Evolutionary conservation across 495 filamentous ascomycete genomes (phyloP).

Genomic region (Aspergillus bertholletiae): DNA sequence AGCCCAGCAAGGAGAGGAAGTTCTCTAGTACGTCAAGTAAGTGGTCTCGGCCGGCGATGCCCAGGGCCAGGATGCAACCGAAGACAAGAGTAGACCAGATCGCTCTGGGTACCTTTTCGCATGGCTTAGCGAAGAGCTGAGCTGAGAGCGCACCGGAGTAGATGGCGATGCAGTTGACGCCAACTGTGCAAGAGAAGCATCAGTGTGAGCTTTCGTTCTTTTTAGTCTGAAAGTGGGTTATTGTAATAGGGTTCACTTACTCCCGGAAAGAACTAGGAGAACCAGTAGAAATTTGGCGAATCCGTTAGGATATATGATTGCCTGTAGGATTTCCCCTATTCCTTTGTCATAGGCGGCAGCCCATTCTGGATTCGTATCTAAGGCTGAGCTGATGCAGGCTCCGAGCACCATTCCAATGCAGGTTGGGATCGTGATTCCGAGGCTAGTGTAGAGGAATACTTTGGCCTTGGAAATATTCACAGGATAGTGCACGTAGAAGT

Average conservation of each 20-base stretch:
- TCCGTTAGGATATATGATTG: constrained; percentile 50
- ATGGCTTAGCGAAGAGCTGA: constrained; percentile 39
- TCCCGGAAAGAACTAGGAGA: constrained; percentile 49
- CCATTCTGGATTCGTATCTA: constrained; percentile 47
- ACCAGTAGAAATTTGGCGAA: constrained; percentile 59
- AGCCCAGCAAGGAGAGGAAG: constrained; percentile 57
- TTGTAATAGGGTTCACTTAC: constrained; percentile 15
- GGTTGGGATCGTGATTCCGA: constrained; percentile 49
- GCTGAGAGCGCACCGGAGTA: constrained; percentile 39
- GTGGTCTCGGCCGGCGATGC: constrained; percentile 37
- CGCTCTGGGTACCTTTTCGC: constrained; percentile 36
- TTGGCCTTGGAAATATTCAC: constrained; percentile 45
- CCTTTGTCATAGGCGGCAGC: constrained; percentile 45
- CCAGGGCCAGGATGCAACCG: constrained; percentile 34
- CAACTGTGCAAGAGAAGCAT: constrained; percentile 12
- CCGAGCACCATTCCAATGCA: constrained; percentile 54
- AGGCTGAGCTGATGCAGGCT: constrained; percentile 47
- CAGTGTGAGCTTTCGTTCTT: background rate
- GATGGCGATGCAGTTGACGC: constrained; percentile 40
- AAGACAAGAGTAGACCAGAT: constrained; percentile 42
- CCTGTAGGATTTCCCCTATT: constrained; percentile 56
- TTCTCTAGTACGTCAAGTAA: constrained; percentile 43
- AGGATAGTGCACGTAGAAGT: constrained; percentile 63
- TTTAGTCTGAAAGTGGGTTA: background rate
- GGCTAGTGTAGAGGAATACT: constrained; percentile 47